phyloP scores from a whole-genome alignment of 2,329 filamentous ascomycete genomes.

The Endothia cerciana region DNA sequence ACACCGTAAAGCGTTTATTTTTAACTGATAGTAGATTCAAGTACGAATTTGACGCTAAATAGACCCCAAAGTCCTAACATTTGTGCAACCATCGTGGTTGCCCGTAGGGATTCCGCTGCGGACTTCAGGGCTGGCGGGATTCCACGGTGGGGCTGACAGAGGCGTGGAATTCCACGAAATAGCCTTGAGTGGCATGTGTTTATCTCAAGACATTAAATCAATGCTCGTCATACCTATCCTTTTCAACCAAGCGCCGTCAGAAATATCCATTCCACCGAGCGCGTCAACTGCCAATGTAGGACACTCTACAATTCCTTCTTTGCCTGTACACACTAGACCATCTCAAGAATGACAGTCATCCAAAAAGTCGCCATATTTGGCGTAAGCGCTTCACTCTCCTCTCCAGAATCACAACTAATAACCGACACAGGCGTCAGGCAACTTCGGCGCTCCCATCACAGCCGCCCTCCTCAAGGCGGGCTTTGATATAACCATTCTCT shows the following conservation, averaged over 20 bases:
- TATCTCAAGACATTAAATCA: not conserved
- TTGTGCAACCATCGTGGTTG: not conserved
- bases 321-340: not conserved
- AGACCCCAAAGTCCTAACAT: not conserved
- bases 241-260: not conserved
- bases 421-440: conserved; percentile 36
- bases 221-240: too few species aligned
- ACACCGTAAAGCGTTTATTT: not conserved
- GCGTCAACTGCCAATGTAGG: not conserved
- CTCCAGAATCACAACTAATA: not conserved
- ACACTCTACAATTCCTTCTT: not conserved
- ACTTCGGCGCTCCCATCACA: conserved; percentile 37
- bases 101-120: not conserved
- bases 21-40: not conserved
- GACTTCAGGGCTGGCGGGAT: conserved; percentile 22
- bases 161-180: not conserved
- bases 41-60: not conserved
- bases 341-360: conserved; percentile 30
- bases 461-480: conserved; percentile 24
- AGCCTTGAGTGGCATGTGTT: not conserved
- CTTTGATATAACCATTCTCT: conserved; percentile 44
- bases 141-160: conserved; percentile 11
- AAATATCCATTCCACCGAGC: not conserved
- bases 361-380: conserved; percentile 46
- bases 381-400: conserved; percentile 30